These are phyloP conservation scores for Penicillium sp. DNA, from an alignment of 2,329 filamentous ascomycete genomes.

Conservation along the genomic window DNA sequence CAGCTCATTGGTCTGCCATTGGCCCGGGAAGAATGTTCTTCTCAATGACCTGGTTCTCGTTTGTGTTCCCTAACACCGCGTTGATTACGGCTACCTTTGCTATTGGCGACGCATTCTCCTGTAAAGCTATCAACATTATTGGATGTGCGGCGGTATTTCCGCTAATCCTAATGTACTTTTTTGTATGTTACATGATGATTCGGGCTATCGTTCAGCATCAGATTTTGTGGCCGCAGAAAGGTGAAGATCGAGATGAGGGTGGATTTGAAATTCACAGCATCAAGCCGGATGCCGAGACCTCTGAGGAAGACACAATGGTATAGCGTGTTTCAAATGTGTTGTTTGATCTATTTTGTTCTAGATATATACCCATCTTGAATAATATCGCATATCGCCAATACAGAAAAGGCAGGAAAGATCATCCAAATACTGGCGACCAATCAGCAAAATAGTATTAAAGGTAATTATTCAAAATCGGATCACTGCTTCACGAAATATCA, in stretches of 20 bases:
- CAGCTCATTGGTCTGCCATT: conserved; percentile 72
- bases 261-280: conserved; percentile 54
- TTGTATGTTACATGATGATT: conserved; percentile 73
- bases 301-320: conserved; percentile 20
- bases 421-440: too few species aligned
- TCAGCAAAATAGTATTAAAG: too few species aligned
- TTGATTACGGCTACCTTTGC: conserved; percentile 73
- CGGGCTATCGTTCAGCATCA: conserved; percentile 67
- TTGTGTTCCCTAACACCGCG: conserved; percentile 80
- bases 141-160: conserved; percentile 70
- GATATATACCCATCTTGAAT: too few species aligned
- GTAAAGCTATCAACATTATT: conserved; percentile 65
- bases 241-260: conserved; percentile 66
- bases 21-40: conserved; percentile 68
- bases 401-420: too few species aligned
- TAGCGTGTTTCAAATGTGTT: conserved; percentile 11
- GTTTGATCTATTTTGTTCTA: not conserved
- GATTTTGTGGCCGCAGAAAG: conserved; percentile 77
- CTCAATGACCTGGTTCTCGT: conserved; percentile 85
- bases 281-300: conserved; percentile 30
- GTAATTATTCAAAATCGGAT: too few species aligned
- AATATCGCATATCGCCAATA: too few species aligned
- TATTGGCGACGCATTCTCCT: conserved; percentile 66
- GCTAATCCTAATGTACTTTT: conserved; percentile 69
- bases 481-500: too few species aligned